A percentile compares a stretch with the other conserved stretches of the same genome.
Conservation (phyloP, 2,329 filamentous ascomycete species). For the Trichoderma gracile region DNA sequence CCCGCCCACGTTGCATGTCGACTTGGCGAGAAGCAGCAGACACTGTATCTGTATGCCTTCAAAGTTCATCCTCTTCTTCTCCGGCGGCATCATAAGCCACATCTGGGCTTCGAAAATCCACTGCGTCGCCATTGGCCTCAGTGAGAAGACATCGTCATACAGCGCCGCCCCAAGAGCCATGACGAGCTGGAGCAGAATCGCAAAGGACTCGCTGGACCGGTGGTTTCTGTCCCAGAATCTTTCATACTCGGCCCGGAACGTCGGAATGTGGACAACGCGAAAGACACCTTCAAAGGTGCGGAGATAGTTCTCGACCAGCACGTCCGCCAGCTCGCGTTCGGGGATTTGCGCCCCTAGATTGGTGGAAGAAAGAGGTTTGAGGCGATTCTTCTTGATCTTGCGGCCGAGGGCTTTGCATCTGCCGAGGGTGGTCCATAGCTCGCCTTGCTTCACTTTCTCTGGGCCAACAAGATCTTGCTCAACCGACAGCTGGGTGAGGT, state of each 20-base stretch:
- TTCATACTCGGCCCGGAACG: conserved; percentile 56
- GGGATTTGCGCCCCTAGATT: conserved; percentile 46
- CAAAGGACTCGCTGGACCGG: conserved; percentile 45
- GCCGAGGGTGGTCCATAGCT: conserved; percentile 38
- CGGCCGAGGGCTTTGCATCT: conserved; percentile 47
- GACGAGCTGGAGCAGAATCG: conserved; percentile 56
- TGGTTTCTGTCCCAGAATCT: conserved; percentile 49
- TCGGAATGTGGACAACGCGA: conserved; percentile 59
- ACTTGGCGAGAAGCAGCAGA: conserved; percentile 52
- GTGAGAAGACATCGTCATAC: conserved; percentile 47
- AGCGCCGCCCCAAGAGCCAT: conserved; percentile 53
- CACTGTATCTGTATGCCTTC: conserved; percentile 54
- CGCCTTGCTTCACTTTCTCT: conserved; percentile 34
- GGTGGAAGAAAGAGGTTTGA: conserved; percentile 38
- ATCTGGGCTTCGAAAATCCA: conserved; percentile 57
- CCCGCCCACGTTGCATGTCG: conserved; percentile 48
- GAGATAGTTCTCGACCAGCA: conserved; percentile 55
- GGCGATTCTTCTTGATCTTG: conserved; percentile 45
- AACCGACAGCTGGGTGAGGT: conserved; percentile 34
- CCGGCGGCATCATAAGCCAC: conserved; percentile 50
- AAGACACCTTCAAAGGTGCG: conserved; percentile 57
- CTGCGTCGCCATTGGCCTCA: conserved; percentile 46
- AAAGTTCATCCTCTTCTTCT: conserved; percentile 53
- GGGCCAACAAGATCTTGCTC: conserved; percentile 34
- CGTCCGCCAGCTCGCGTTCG: conserved; percentile 46